A percentile compares a stretch with the other conserved stretches of the same genome.
Conservation (phyloP, 805 yeast species). For the Grigorovia yakushimaensis region DNA sequence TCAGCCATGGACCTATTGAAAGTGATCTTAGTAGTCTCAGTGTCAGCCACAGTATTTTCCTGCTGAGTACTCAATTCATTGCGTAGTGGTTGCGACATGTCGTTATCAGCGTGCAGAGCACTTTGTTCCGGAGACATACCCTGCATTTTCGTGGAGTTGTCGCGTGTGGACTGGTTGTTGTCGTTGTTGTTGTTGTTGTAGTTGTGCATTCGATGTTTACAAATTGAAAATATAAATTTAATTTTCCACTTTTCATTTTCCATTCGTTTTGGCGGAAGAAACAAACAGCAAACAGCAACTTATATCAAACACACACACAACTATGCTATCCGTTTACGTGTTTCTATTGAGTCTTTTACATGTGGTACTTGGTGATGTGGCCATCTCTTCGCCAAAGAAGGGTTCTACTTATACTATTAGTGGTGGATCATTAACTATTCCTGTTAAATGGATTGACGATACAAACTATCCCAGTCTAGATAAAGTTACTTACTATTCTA, state of each 20-base stretch:
- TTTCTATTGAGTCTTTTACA: background rate
- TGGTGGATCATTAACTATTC: slow-evolving; percentile 23
- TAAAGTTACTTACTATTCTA: slow-evolving; percentile 36
- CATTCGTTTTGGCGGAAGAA: background rate
- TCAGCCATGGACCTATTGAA: background rate
- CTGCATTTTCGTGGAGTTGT: too few relatives aligned
- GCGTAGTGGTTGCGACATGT: too few relatives aligned
- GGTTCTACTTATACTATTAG: slow-evolving; percentile 16
- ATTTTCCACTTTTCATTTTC: too few relatives aligned
- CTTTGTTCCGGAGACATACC: too few relatives aligned
- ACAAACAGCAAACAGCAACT: too few relatives aligned
- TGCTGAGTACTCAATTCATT: background rate
- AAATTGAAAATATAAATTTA: too few relatives aligned
- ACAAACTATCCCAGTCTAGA: slow-evolving; percentile 38
- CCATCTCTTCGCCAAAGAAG: slow-evolving; percentile 17
- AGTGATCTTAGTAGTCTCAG: background rate
- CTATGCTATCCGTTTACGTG: background rate
- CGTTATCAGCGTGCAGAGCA: too few relatives aligned
- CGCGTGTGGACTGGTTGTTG: too few relatives aligned
- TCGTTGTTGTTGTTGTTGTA: too few relatives aligned
- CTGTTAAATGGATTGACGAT: slow-evolving; percentile 47
- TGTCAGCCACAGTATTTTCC: background rate
- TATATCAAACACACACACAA: background rate
- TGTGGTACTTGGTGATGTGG: slow-evolving; percentile 18
- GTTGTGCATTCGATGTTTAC: too few relatives aligned